Base-by-base conservation (phyloP, 768 basidiomycete species). In the Suillus hirtellus region DNA sequence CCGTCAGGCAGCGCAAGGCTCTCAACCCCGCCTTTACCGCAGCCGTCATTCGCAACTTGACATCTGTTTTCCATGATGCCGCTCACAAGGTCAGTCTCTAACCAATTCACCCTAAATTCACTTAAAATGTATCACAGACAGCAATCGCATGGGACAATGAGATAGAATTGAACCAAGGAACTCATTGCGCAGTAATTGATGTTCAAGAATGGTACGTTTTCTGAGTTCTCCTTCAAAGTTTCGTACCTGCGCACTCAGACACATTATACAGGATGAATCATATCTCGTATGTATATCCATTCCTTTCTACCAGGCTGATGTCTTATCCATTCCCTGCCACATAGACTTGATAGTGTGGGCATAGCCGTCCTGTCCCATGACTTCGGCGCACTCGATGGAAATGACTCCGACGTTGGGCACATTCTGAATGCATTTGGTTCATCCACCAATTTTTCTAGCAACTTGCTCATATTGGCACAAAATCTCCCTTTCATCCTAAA, bases 21-120 rank as follows among this genome's bases (percentile, higher is more conserved):
- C 68, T 85, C 10, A 78, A 81, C 0, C 82, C 84, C 2, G 83
- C 83, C 0, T 86, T 86, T 69, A 84, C 79, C 68, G 83, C 80
- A 65, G 77, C 81, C 1, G 80, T 82, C 1, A 81, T 86, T 50
- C 78, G 83, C 19, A 77, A 71, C 35, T 68, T 84, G 9, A 81
- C 78, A 0, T 68, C 75, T 2, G 77, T 85, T 2, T 86, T 85
- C 70, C 82, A 78, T 60, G 83, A 85, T 63, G 79, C 82, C 0
- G 77, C 78, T 1, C 81, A 85, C 68, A 83, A 84, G 78, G 85
- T 82, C 12, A 4, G 50, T 42, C 56, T 31, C 24, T 42, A 7
- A 27, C 19, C 1, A 17, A 47, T 19, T 10, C 40, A 27, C 24
- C 17, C 56, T 12, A 5, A 10, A 19, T 17, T 27, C n/a, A 27